Evolutionary conservation across 1,284 basidiomycete species (phyloP), one percentile per base, ranked within the genome.

Genomic region (Exobasidium cylindrosporum): DNA sequence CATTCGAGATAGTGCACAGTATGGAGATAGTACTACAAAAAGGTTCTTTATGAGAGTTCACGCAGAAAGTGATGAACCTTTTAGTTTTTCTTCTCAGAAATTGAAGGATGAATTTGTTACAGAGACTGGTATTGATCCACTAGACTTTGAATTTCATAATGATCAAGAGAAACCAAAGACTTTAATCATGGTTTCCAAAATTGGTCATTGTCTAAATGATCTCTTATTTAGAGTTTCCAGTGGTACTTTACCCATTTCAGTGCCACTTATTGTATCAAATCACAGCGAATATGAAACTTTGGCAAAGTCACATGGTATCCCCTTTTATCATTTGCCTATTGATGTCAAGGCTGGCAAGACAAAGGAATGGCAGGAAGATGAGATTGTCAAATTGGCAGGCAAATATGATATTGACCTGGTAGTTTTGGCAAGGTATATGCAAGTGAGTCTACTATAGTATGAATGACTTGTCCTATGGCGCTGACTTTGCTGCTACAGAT

Each of bases 31-130:
- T 3, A 65, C 63, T n/a, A 77, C 76, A 1, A 63, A 64, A 2
- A 66, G 65, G n/a, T 79, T 79, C 68, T 79, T 79, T 59, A 78
- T 79, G 77, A 67, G 77, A 29, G 72, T 77, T 10, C 74, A 77
- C 49, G 72, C 75, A n/a, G 11, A 65, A 13, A 65, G 65, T 29
- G 60, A 65, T 14, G 63, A 63, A 46, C 62, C 66, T 30, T 61
- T 66, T 26, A 11, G 43, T 11, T 67, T 64, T 5, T 67, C 68
- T 57, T 43, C 65, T 35, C 49, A 59, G 40, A 64, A 65, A 45
- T 35, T 62, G 35, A 66, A 68, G 43, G 44, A 49, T 13, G 70
- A 76, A 55, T 73, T 78, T 61, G 32, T 54, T 32, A n/a, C 28
- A 17, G 57, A 67, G n/a, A 43, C 61, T 13, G 68, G 60, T 17